phyloP scores from a whole-genome alignment of 768 basidiomycete species.

The Daedaleopsis sinensis region DNA sequence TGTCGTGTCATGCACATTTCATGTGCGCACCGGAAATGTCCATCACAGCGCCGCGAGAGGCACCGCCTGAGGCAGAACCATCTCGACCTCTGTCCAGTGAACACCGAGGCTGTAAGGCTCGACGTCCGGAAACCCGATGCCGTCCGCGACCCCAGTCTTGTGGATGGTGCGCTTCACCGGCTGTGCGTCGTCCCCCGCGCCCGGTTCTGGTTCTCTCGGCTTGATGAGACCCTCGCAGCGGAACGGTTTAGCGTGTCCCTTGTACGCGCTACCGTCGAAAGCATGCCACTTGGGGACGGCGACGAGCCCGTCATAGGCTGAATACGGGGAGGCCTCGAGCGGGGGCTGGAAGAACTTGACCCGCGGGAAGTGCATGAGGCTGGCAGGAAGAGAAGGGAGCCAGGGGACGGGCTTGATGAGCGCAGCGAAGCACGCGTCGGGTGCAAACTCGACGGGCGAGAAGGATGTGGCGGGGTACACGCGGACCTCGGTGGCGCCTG shows the following conservation, averaged over 20 bases:
- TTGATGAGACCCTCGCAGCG: constrained; percentile 11
- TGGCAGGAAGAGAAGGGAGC: constrained; percentile 14
- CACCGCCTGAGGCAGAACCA: constrained; percentile 12
- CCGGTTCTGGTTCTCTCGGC: background rate
- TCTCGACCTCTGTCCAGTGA: constrained; percentile 14
- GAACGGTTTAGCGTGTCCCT: constrained; percentile 10
- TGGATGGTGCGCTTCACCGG: background rate
- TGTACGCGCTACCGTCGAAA: constrained; percentile 2
- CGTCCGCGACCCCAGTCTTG: constrained; percentile 11
- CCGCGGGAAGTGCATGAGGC: constrained; percentile 10
- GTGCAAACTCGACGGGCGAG: constrained; percentile 10
- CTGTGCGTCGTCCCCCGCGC: background rate
- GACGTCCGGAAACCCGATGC: constrained; percentile 12
- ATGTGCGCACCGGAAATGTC: background rate
- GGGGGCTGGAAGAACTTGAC: constrained; percentile 19
- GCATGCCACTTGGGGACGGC: constrained; percentile 9
- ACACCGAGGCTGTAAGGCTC: constrained; percentile 14
- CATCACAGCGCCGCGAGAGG: constrained; percentile 10
- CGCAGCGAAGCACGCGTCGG: constrained; percentile 12
- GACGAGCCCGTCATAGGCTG: constrained; percentile 7
- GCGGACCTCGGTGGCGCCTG: constrained; percentile 14
- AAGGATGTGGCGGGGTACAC: constrained; percentile 16
- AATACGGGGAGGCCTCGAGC: constrained; percentile 1
- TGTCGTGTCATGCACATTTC: background rate
- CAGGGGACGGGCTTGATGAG: constrained; percentile 18